Evolutionary conservation across 1,284 basidiomycete species (phyloP), one percentile per base, ranked within the genome.

Genomic region (Ustilago loliicola): DNA sequence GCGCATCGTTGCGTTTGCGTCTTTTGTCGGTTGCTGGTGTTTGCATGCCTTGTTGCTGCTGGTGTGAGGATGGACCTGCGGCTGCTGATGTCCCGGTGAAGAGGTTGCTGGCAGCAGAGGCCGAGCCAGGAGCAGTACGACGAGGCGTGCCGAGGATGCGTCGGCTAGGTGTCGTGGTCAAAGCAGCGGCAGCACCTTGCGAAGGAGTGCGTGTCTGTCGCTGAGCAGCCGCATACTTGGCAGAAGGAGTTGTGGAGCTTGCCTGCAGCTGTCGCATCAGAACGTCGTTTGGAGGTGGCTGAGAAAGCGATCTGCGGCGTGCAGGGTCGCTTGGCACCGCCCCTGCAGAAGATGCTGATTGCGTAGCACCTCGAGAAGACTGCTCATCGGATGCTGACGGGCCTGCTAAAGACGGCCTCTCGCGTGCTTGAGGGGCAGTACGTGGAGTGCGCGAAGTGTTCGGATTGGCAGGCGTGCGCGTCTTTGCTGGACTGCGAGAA

Each of bases 11-110:
- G 65, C 72, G 72, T 47, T 72, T 79, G 30, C 69, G 73, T 29
- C 72, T 61, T 51, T 69, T 79, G 32, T 79, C 77, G 9, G 77
- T 79, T 10, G 69, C 69, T 6, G 77, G 77, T 1, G 77, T 79
- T 29, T 79, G 77, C 53, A 68, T 27, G 23, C 59, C 69, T 63
- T 71, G 69, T 27, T 50, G 45, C 15, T 57, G 58, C 6, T 36
- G 48, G 21, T 45, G 38, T 13, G 63, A 48, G 23, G 57, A 53
- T 23, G 64, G 42, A 23, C 50, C 11, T 32, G 58, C 47, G 29
- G 58, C 32, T 19, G 50, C 53, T 23, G 55, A 17, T 36, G 52
- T 30, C 2, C 15, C 15, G 23, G 57, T 60, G 50, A 59, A 62
- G 9, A 65, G 53, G 5, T 63, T 67, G 52, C 56, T n/a, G 6